Conservation (phyloP, 2,329 filamentous ascomycete species). For the Decorospora gaudefroyi region DNA sequence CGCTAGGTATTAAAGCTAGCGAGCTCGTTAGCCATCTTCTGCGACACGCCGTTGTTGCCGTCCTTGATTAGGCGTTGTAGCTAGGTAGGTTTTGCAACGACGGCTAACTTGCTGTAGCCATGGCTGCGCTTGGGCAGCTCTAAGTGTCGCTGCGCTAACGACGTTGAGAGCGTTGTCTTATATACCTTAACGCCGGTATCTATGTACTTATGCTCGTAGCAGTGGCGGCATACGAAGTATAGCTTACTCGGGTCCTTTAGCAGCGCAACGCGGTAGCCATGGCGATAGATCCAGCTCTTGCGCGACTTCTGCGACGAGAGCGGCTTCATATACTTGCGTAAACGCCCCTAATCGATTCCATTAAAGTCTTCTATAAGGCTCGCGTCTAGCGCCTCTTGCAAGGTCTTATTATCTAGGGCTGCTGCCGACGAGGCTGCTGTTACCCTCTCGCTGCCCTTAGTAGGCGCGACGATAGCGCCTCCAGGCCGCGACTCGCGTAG, state of each 20-base stretch:
- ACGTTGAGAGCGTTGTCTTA: too few relatives aligned
- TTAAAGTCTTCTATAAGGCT: background rate
- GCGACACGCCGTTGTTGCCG: background rate
- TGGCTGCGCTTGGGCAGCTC: too few relatives aligned
- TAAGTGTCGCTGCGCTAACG: too few relatives aligned
- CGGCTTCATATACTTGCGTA: background rate
- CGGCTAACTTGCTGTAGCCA: background rate
- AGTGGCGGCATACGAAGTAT: background rate
- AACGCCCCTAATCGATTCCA: background rate
- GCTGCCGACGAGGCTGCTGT: too few relatives aligned
- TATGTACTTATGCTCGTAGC: conserved; percentile 1
- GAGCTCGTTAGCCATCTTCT: background rate
- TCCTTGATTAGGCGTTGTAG: background rate
- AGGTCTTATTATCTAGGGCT: background rate
- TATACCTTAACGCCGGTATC: too few relatives aligned
- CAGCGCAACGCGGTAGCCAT: conserved; percentile 1
- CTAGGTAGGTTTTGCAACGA: background rate
- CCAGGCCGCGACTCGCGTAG: background rate
- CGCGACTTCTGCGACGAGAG: background rate
- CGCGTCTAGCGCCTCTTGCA: background rate
- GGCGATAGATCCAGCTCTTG: conserved; percentile 1
- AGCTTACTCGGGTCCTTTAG: background rate
- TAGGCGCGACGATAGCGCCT: background rate
- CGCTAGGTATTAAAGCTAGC: background rate
- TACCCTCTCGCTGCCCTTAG: background rate